Evolutionary conservation across 2,329 filamentous ascomycete genomes (phyloP).

Genomic region (Alternaria alternata): DNA sequence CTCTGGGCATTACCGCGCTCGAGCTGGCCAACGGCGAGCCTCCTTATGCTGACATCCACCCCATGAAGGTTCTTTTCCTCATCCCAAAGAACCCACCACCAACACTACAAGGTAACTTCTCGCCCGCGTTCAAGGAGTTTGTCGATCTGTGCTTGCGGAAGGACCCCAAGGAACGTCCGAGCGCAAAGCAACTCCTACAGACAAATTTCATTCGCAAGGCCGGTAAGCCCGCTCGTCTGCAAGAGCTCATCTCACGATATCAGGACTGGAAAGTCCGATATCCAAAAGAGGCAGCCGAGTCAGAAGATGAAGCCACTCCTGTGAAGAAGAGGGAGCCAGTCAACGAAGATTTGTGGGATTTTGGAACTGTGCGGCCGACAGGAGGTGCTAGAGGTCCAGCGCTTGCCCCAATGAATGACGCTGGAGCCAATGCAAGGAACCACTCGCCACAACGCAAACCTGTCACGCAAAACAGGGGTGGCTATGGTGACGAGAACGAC

Average conservation of each 20-base stretch:
- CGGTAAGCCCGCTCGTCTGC: constrained; percentile 95
- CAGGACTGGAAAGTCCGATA: constrained; percentile 86
- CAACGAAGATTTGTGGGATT: constrained; percentile 95
- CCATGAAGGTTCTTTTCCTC: constrained; percentile 96
- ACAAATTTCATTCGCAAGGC: constrained; percentile 90
- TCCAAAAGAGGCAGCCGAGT: constrained; percentile 69
- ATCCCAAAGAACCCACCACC: constrained; percentile 95
- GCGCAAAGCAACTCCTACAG: constrained; percentile 84
- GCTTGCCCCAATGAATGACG: constrained; percentile 78
- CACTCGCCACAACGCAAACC: constrained; percentile 45
- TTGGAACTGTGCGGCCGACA: constrained; percentile 88
- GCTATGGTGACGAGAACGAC: constrained; percentile 49
- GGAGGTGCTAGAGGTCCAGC: constrained; percentile 61
- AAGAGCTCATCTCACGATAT: constrained; percentile 91
- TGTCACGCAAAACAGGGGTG: constrained; percentile 35
- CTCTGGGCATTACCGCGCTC: constrained; percentile 90
- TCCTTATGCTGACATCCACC: constrained; percentile 94
- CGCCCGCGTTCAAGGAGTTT: constrained; percentile 60
- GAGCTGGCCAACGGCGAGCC: constrained; percentile 92
- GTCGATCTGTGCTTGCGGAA: constrained; percentile 77
- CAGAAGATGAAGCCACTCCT: constrained; percentile 48
- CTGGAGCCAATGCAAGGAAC: constrained; percentile 76
- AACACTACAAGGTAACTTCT: constrained; percentile 65
- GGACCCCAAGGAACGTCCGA: constrained; percentile 87
- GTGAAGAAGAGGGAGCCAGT: constrained; percentile 57